A percentile compares a stretch with the other conserved stretches of the same genome.
These are phyloP conservation scores for Candida maltosa DNA, from an alignment of 805 yeast genomes.

Conservation along the genomic window DNA sequence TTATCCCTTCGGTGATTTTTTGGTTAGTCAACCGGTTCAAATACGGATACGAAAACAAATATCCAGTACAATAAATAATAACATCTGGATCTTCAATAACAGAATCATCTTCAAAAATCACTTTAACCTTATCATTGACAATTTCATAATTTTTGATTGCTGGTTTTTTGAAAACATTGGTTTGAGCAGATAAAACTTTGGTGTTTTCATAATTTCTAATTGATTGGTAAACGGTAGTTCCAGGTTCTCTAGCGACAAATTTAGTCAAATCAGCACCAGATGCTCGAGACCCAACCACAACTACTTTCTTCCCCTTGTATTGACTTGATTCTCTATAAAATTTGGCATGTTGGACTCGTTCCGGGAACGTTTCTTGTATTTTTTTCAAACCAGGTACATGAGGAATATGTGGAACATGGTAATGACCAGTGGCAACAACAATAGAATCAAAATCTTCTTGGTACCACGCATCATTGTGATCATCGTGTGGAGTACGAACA, in stretches of 20 bases:
- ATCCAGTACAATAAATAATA: conserved; percentile 74
- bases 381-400: conserved; percentile 36
- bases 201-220: conserved; percentile 14
- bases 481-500: conserved; percentile 12
- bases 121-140: conserved; percentile 27
- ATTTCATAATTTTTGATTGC: conserved; percentile 17
- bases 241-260: conserved; percentile 19
- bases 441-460: conserved; percentile 38
- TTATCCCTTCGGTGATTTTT: conserved; percentile 27
- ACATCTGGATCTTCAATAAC: conserved; percentile 47
- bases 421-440: conserved; percentile 47
- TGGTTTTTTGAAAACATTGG: conserved; percentile 21
- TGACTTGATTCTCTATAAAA: conserved; percentile 30
- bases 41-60: conserved; percentile 63
- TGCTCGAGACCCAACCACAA: conserved; percentile 19
- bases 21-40: conserved; percentile 32
- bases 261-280: conserved; percentile 27
- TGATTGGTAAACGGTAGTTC: conserved; percentile 23
- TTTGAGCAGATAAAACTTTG: conserved; percentile 2
- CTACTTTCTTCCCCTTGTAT: conserved; percentile 32
- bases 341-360: conserved; percentile 42
- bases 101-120: conserved; percentile 49
- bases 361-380: conserved; percentile 26
- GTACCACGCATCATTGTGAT: conserved; percentile 32
- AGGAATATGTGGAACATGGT: conserved; percentile 46